These are phyloP conservation scores for Thymus mandschuricus DNA, from an alignment of 257 asterid genomes.

Conservation along the genomic window DNA sequence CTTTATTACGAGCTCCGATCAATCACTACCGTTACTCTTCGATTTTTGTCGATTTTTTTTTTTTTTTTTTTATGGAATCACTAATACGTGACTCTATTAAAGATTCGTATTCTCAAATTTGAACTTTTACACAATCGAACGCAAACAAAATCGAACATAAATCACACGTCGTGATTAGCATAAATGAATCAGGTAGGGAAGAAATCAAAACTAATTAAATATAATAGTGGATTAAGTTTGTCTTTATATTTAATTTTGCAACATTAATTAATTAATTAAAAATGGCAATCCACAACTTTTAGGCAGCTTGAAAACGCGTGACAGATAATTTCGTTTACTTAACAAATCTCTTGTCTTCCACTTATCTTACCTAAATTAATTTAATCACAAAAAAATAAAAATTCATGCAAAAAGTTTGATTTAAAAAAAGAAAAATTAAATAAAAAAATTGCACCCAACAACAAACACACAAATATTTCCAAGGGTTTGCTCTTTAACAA, in stretches of 20 bases:
- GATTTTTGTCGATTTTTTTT: no score
- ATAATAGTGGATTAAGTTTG: background rate
- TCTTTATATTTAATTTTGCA: background rate
- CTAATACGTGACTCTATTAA: no score
- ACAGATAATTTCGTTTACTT: conserved; percentile 43
- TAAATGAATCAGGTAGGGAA: background rate
- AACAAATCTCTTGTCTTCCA: conserved; percentile 38
- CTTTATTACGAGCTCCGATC: no score
- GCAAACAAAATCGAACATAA: no score
- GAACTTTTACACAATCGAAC: no score
- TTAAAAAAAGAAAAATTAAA: background rate
- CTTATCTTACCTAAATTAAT: conserved; percentile 13
- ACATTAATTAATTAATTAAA: background rate
- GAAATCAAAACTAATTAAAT: background rate
- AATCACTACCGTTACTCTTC: no score
- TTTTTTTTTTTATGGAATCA: no score
- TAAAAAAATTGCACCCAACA: conserved; percentile 33
- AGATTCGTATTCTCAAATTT: no score
- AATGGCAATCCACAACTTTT: conserved; percentile 39
- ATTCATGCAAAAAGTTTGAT: conserved; percentile 16
- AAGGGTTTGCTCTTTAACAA: conserved; percentile 37
- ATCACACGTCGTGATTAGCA: no score
- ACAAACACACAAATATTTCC: conserved; percentile 29
- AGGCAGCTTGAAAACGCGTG: conserved; percentile 45
- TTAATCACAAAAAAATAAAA: background rate